Percentiles rank a stretch among this genome's conserved stretches.
Evolutionary conservation across 805 yeast species (phyloP).

Genomic region (Sugiyamaella smithiae): DNA sequence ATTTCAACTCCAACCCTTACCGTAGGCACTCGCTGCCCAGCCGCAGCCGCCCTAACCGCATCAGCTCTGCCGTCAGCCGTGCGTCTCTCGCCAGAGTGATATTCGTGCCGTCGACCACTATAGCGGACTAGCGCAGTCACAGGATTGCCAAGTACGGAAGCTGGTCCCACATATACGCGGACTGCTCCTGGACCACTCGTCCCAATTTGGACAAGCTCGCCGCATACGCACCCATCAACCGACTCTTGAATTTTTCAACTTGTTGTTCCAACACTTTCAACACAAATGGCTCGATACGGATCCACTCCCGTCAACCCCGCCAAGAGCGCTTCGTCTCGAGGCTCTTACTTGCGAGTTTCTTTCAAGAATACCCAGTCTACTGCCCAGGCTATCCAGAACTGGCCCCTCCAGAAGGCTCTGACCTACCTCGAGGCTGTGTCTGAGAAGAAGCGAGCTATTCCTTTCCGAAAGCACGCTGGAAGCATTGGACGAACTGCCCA

Average conservation of each 20-base stretch:
- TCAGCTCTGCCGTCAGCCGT: too few relatives aligned
- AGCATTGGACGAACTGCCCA: constrained; percentile 99
- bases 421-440: constrained; percentile 92
- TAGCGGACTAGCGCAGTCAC: too few relatives aligned
- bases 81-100: too few relatives aligned
- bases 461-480: constrained; percentile 96
- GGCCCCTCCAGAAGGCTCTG: constrained; percentile 96
- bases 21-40: too few relatives aligned
- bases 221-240: too few relatives aligned
- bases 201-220: too few relatives aligned
- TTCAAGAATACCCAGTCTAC: constrained; percentile 99
- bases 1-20: too few relatives aligned
- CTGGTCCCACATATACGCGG: too few relatives aligned
- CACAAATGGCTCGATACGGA: constrained; percentile 97
- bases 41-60: too few relatives aligned
- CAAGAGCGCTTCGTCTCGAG: constrained; percentile 98
- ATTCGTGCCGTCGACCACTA: too few relatives aligned
- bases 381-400: constrained; percentile 97
- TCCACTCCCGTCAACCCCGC: constrained; percentile 99
- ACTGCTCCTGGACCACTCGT: too few relatives aligned
- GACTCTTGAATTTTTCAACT: constrained; percentile 6
- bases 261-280: constrained; percentile 4
- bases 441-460: constrained; percentile 99
- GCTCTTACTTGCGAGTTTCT: constrained; percentile 98
- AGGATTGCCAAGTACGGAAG: too few relatives aligned